A percentile compares a stretch with the other conserved stretches of the same genome.
These are phyloP conservation scores for Pistacia integerrima DNA, from an alignment of 345 rosid genomes.

Conservation along the genomic window DNA sequence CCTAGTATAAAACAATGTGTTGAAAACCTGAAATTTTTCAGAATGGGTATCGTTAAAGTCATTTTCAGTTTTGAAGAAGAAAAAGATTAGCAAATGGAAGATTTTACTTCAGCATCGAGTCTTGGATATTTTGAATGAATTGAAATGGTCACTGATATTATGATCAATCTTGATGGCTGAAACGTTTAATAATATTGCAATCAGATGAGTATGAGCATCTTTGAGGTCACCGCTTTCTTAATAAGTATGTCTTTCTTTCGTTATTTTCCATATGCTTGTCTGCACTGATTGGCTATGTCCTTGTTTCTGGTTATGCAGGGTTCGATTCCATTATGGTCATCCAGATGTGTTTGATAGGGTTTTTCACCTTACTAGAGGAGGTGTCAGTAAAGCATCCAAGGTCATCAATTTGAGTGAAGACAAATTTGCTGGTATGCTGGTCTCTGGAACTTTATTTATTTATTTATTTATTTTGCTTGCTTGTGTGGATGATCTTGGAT, in stretches of 20 bases:
- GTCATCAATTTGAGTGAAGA: slow-evolving; percentile 98
- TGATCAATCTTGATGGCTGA: slow-evolving; percentile 7
- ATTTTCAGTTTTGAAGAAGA: not conserved
- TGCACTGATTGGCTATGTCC: not conserved
- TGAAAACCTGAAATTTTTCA: not conserved
- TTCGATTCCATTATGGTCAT: slow-evolving; percentile 99
- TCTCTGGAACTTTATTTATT: not conserved
- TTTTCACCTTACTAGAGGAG: slow-evolving; percentile 97
- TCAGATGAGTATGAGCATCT: not conserved
- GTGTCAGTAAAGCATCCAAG: slow-evolving; percentile 96
- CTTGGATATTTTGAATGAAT: not conserved
- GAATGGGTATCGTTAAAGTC: not conserved
- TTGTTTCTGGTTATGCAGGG: slow-evolving; percentile 48
- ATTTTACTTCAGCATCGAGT: not conserved
- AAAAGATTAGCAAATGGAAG: not conserved
- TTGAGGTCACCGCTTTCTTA: not conserved
- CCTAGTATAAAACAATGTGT: not conserved
- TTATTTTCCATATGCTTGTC: slow-evolving; percentile 6
- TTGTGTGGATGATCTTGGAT: slow-evolving; percentile 7
- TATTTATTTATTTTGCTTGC: slow-evolving; percentile 7
- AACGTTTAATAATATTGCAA: not conserved
- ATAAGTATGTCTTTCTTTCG: not conserved
- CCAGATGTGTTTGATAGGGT: slow-evolving; percentile 99
- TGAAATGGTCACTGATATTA: not conserved
- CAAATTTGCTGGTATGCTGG: slow-evolving; percentile 84